Evolutionary conservation across 345 rosid species (phyloP).

Genomic region (Clarkia xantiana): DNA sequence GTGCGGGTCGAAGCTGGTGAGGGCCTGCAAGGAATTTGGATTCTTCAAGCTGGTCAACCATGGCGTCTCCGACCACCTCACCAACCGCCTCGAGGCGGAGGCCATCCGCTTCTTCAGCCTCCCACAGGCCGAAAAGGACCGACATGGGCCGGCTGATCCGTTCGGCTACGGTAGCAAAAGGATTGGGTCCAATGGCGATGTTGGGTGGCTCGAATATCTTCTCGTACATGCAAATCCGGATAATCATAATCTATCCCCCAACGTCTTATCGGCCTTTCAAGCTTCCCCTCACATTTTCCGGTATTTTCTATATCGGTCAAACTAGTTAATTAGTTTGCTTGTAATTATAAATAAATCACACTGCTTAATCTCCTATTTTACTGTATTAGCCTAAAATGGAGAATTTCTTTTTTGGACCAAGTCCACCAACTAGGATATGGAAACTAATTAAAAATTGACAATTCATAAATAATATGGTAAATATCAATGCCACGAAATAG

Average conservation of each 20-base stretch:
- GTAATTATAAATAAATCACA: no score
- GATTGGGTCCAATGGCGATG: conserved; percentile 22
- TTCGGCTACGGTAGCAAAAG: conserved; percentile 23
- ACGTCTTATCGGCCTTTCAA: neutral
- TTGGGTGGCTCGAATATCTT: conserved; percentile 23
- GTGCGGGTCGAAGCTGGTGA: conserved; percentile 5
- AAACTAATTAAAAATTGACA: no score
- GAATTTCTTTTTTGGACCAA: no score
- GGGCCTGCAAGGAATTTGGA: conserved; percentile 17
- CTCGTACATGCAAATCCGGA: conserved; percentile 14
- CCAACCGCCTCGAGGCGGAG: conserved; percentile 8
- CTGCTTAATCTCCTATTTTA: no score
- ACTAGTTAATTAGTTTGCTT: neutral
- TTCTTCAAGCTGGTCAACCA: conserved; percentile 26
- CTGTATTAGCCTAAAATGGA: no score
- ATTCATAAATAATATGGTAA: no score
- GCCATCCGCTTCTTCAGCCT: conserved; percentile 12
- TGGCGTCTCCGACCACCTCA: conserved; percentile 12
- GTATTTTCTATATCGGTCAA: neutral
- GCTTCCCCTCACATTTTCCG: neutral
- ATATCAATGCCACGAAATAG: no score
- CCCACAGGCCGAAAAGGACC: conserved; percentile 12
- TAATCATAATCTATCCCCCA: neutral
- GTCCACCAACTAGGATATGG: no score
- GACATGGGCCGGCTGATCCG: conserved; percentile 15